These are phyloP conservation scores for Kockiozyma suomiensis DNA, from an alignment of 805 yeast genomes.

Conservation along the genomic window DNA sequence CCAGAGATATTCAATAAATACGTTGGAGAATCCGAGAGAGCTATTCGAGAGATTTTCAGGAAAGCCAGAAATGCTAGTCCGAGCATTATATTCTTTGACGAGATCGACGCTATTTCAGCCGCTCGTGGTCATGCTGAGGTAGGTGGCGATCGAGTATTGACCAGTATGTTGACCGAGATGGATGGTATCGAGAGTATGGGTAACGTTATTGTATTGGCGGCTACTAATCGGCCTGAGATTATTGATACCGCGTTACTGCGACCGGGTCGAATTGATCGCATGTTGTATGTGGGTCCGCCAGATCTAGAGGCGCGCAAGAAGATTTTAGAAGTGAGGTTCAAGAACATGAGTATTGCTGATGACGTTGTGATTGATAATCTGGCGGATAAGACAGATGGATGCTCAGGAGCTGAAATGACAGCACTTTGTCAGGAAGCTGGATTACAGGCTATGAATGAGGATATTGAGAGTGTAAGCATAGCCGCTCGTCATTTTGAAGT, in stretches of 20 bases:
- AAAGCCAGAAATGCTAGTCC: conserved; percentile 96
- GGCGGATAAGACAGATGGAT: conserved; percentile 76
- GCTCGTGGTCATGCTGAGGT: conserved; percentile 63
- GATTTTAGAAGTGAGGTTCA: conserved; percentile 70
- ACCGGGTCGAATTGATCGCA: conserved; percentile 94
- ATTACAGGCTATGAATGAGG: conserved; percentile 85
- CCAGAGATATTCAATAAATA: conserved; percentile 94
- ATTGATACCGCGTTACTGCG: conserved; percentile 91
- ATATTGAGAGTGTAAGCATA: conserved; percentile 57
- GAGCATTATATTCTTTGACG: conserved; percentile 92
- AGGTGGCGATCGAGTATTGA: conserved; percentile 78
- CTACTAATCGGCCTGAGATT: conserved; percentile 92
- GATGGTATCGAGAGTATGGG: conserved; percentile 96
- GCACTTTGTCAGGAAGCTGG: conserved; percentile 95
- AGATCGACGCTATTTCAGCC: conserved; percentile 88
- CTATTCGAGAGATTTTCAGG: conserved; percentile 89
- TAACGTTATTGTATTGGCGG: conserved; percentile 93
- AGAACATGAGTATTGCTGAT: conserved; percentile 59
- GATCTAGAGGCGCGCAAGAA: conserved; percentile 77
- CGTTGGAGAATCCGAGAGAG: conserved; percentile 93
- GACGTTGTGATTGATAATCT: conserved; percentile 55
- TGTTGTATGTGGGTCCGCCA: conserved; percentile 91
- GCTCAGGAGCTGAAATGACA: conserved; percentile 96
- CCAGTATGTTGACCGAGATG: conserved; percentile 88
- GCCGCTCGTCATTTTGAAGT: conserved; percentile 66